Base-by-base conservation (phyloP, 2,329 filamentous ascomycete genomes). In the Cladosporium sp. region DNA sequence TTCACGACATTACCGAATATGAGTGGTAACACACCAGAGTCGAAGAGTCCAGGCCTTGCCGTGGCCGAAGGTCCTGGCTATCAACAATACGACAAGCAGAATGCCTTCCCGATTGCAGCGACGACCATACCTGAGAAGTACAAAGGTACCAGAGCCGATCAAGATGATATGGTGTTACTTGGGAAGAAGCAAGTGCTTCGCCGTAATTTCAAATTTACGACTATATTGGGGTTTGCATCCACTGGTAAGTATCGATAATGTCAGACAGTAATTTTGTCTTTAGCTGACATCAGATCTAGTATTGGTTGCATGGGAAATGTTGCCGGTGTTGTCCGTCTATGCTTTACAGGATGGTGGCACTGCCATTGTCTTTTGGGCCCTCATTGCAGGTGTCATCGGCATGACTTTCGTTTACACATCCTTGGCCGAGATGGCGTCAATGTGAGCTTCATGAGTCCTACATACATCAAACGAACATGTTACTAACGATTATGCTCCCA, bases 331-430 rank as follows among this genome's bases (percentile, higher is more conserved):
- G 6, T 59, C 55, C 14, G 59, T 61, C 6, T 61, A 61, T 18
- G 59, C 64, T 6, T 54, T 68, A 2, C 38, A 55, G n/a, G 68
- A 71, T 55, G 71, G 70, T n/a, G 71, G 71, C 4, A 70, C 70
- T 4, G 65, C 69, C 2, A 60, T 59, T 26, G 30, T 72, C 0
- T 73, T 72, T 51, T 72, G 71, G 70, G 71, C 68, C 1, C 68
- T 68, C 28, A 65, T 71, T 4, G 59, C 65, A 21, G 69, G 64
- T 8, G 55, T 60, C 3, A 52, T 55, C 38, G 68, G 65, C 4
- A 68, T 70, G 67, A 54, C 58, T 2, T 59, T 68, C 12, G 66
- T 71, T 1, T 72, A 71, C 65, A 68, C 68, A 1, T 65, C 51
- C 10, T 49, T 72, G 24, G 70, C 71, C 6, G 71, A 71, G 49